Base-by-base conservation (phyloP, 106 monocot species). In the Xerophyta viscosa region DNA sequence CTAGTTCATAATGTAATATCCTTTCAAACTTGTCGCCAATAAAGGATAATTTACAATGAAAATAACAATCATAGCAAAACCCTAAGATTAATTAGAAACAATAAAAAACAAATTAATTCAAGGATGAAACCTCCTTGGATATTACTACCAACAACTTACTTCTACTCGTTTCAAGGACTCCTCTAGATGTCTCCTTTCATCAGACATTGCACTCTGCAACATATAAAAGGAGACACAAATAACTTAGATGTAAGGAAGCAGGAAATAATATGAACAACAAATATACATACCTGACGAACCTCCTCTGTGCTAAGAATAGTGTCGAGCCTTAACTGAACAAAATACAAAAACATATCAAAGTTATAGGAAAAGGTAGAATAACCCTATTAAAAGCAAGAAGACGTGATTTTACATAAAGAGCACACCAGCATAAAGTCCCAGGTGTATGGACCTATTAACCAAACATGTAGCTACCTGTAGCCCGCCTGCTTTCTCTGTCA, bases 261-360 rank as follows among this genome's bases (percentile, higher is more conserved):
- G 23, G 21, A 54, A 39, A 30, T 3, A 2, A 2, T 8, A 3
- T 46, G 8, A 22, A 37, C 46, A 30, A 8, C 27, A 18, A 7
- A 56, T 4, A 58, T 52, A 2, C 41, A 57, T 84, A 96, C 94
- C 89, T 82, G 89, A 24, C 74, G 98, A 37, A 83, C 54, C 58
- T 86, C 90, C 48, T 82, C 79, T 55, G 74, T 66, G 60, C 72
- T 67, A 54, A 89, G 89, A 28, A 90, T 56, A 17, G 90, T 82
- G 65, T 98, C 86, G 19, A 98, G 64, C 43, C 68, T 90, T 31
- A 86, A 57, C 94, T 96, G 70, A 82, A 14, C 20, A 51, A 41
- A 37, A 24, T 8, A 53, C 37, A 74, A 17, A 6, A 0, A 31
- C 30, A 43, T 6, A 33, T 33, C 33, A 33, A 6, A 33, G 7